Evolutionary conservation across 768 basidiomycete genomes (phyloP).

Genomic region (Boletus barrowsii): DNA sequence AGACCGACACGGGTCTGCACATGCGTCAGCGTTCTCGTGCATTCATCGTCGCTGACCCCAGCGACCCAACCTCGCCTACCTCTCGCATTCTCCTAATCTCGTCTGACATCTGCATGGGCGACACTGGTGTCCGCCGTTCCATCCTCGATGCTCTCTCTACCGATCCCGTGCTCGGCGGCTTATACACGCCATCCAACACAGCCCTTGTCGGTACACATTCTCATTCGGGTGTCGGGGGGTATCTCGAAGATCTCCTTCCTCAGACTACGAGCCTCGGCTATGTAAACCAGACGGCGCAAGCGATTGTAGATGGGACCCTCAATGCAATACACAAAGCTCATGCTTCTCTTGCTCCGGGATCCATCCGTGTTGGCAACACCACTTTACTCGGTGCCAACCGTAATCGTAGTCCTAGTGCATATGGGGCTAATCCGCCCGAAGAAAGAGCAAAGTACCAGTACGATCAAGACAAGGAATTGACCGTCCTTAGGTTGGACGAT

Average conservation of each 20-base stretch:
- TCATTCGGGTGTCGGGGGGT: slow-evolving; percentile 77
- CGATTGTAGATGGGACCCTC: slow-evolving; percentile 69
- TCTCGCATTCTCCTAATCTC: slow-evolving; percentile 75
- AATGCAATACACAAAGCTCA: slow-evolving; percentile 69
- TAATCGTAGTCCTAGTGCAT: slow-evolving; percentile 75
- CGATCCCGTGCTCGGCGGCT: slow-evolving; percentile 47
- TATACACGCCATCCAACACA: slow-evolving; percentile 70
- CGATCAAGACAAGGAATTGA: slow-evolving; percentile 75
- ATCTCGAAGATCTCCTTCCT: slow-evolving; percentile 74
- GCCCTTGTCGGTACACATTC: slow-evolving; percentile 74
- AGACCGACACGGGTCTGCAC: slow-evolving; percentile 73
- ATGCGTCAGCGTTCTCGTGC: slow-evolving; percentile 78
- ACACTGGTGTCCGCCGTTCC: slow-evolving; percentile 68
- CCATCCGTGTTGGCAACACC: slow-evolving; percentile 62
- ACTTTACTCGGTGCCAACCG: slow-evolving; percentile 66
- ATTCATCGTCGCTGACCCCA: slow-evolving; percentile 61
- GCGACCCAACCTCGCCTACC: slow-evolving; percentile 34
- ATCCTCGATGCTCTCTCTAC: slow-evolving; percentile 57
- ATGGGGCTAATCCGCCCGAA: slow-evolving; percentile 67
- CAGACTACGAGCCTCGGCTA: slow-evolving; percentile 75
- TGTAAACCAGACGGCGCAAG: slow-evolving; percentile 66
- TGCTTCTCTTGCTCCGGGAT: slow-evolving; percentile 54
- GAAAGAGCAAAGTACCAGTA: slow-evolving; percentile 66
- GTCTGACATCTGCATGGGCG: slow-evolving; percentile 83
- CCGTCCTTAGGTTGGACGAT: slow-evolving; percentile 65